Evolutionary conservation across 257 asterid genomes (phyloP).

Genomic region (Solanum sitiens): DNA sequence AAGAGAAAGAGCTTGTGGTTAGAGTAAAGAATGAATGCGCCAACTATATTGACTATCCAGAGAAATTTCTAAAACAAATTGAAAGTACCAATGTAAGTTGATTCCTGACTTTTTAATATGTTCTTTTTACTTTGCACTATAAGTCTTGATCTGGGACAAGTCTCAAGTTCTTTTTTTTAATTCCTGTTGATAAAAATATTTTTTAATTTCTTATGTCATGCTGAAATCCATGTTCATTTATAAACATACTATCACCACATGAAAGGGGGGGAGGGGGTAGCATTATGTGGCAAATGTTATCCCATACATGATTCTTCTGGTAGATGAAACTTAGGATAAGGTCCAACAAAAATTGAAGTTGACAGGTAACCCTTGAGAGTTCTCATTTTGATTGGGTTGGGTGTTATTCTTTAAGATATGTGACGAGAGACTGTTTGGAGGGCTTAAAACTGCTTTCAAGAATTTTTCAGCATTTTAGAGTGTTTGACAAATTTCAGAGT

Average conservation of each 20-base stretch:
- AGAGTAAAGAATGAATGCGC: slow-evolving; percentile 47
- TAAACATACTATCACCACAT: background rate
- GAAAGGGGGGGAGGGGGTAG: background rate
- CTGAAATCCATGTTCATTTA: background rate
- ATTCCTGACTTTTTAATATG: background rate
- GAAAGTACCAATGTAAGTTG: slow-evolving; percentile 38
- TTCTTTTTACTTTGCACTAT: background rate
- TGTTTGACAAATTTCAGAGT: background rate
- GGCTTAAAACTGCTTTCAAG: background rate
- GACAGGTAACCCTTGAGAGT: background rate
- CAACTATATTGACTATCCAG: slow-evolving; percentile 42
- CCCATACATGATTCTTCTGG: background rate
- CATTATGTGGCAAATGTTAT: background rate
- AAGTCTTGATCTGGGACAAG: background rate
- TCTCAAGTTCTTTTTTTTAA: background rate
- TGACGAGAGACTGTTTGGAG: background rate
- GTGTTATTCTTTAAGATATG: background rate
- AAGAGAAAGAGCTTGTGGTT: slow-evolving; percentile 29
- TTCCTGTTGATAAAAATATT: background rate
- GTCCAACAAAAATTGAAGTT: background rate
- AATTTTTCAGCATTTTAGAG: background rate
- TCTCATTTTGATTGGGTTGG: background rate
- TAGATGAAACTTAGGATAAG: background rate
- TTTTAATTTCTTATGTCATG: background rate
- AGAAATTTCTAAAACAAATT: slow-evolving; percentile 42